A percentile compares a stretch with the other conserved stretches of the same genome.
phyloP scores from a whole-genome alignment of 805 yeast genomes.

The Wickerhamiella allomyrinae region DNA sequence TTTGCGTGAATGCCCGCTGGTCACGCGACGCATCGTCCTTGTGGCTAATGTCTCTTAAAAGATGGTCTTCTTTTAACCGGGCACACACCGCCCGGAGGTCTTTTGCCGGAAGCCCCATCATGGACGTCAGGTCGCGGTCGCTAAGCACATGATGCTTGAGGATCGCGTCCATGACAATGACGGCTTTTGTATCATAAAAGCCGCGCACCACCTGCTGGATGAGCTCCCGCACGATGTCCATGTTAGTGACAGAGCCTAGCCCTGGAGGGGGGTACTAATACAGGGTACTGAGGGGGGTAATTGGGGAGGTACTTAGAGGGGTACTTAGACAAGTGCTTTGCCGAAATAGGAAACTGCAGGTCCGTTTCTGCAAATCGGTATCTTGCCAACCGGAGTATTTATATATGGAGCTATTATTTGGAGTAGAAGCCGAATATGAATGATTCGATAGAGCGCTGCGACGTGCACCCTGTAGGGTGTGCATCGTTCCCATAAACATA shows the following conservation, averaged over 20 bases:
- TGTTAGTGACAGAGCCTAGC: constrained; percentile 4
- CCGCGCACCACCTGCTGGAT: constrained; percentile 73
- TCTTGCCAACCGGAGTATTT: no score
- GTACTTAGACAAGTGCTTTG: no score
- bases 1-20: constrained; percentile 56
- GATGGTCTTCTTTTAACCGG: constrained; percentile 67
- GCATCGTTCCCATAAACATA: no score
- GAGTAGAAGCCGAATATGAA: no score
- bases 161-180: constrained; percentile 75
- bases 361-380: no score
- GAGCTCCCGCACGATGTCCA: constrained; percentile 35
- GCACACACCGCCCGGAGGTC: constrained; percentile 75
- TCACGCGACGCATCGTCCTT: constrained; percentile 43
- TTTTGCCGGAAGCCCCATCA: constrained; percentile 73
- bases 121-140: constrained; percentile 76
- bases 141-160: constrained; percentile 77
- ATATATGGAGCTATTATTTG: no score
- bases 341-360: no score
- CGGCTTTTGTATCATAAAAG: constrained; percentile 73
- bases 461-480: no score
- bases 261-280: no score
- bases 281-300: no score
- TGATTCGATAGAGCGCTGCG: no score
- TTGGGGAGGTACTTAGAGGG: no score
- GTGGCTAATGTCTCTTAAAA: constrained; percentile 29